These are phyloP conservation scores for Piromyces finnis DNA, from an alignment of 192 early-diverging fungal species.

Conservation along the genomic window DNA sequence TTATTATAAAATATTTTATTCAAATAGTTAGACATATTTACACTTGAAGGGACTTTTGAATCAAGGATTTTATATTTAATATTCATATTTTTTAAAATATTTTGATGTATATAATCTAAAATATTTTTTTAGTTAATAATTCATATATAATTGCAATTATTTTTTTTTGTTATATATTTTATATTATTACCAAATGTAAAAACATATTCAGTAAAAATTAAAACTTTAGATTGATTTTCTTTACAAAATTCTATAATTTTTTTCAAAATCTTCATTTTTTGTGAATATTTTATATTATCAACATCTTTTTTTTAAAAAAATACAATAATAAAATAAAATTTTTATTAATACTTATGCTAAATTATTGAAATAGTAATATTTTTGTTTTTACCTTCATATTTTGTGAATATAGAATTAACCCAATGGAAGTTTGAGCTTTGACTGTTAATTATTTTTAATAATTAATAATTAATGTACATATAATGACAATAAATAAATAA, in stretches of 20 bases:
- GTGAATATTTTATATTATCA: neutral
- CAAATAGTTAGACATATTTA: too few species aligned
- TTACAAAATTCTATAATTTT: neutral
- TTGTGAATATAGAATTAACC: neutral
- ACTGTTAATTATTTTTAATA: too few species aligned
- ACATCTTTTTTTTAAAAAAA: too few species aligned
- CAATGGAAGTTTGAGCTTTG: neutral
- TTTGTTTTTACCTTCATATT: neutral
- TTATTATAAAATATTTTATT: too few species aligned
- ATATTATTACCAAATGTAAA: neutral
- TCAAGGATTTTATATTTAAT: neutral
- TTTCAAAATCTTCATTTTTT: neutral
- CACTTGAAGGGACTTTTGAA: neutral
- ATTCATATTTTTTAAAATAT: neutral
- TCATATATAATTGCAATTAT: too few species aligned
- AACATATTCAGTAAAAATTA: neutral
- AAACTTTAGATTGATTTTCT: neutral
- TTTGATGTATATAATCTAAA: neutral
- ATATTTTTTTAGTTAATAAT: too few species aligned
- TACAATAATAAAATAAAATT: too few species aligned
- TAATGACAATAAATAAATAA: too few species aligned
- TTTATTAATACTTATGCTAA: too few species aligned
- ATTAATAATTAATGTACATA: too few species aligned
- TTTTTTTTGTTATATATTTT: too few species aligned
- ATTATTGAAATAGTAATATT: too few species aligned